phyloP scores from a whole-genome alignment of 345 rosid species.

The Eucalyptus paniculata region DNA sequence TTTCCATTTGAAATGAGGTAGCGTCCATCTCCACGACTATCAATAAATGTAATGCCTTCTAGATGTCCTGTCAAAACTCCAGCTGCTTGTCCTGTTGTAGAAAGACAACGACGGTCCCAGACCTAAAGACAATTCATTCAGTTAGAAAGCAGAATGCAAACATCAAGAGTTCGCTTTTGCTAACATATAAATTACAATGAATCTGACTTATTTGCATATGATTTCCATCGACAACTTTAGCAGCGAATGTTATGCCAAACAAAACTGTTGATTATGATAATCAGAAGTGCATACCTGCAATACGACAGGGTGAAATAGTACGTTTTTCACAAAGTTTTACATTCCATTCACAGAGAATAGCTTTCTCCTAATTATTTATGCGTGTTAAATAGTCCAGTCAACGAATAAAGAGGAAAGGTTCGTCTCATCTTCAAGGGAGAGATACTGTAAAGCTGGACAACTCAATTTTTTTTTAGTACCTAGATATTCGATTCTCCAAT shows the following conservation, averaged over 20 bases:
- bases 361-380: not conserved
- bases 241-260: not conserved
- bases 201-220: not conserved
- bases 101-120: constrained; percentile 64
- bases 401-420: not conserved
- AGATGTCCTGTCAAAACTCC: constrained; percentile 62
- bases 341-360: not conserved
- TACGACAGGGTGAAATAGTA: not conserved
- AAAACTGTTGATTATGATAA: not conserved
- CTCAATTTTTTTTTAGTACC: not conserved
- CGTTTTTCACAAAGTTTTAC: not conserved
- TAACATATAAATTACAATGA: not conserved
- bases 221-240: not conserved
- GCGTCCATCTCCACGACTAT: constrained; percentile 60
- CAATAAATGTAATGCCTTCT: constrained; percentile 58
- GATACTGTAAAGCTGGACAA: not conserved
- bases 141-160: not conserved
- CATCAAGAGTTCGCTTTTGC: not conserved
- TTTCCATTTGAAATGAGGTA: constrained; percentile 68
- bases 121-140: constrained; percentile 14
- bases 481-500: not conserved
- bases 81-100: constrained; percentile 26
- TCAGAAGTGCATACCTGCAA: not conserved
- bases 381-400: not conserved
- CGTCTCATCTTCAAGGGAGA: not conserved